Evolutionary conservation across 2,329 filamentous ascomycete species (phyloP).

Genomic region (Exophiala xenobiotica): DNA sequence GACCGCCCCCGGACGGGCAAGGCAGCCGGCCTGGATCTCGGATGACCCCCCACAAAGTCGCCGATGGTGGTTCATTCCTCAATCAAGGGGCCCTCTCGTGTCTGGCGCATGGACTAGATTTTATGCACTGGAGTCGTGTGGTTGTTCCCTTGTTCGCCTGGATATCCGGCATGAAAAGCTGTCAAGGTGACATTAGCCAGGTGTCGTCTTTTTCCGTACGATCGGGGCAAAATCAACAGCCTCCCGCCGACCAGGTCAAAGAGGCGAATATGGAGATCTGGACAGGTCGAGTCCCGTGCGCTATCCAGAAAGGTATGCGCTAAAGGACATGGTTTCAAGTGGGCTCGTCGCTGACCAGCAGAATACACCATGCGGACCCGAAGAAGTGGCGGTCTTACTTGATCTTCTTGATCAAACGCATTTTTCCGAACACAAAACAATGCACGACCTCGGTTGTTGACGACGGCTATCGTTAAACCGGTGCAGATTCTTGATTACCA

Average conservation of each 20-base stretch:
- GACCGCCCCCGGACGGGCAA: background rate
- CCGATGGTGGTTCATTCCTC: slow-evolving; percentile 1
- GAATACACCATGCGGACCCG: slow-evolving; percentile 1
- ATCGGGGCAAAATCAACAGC: background rate
- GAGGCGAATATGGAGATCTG: slow-evolving; percentile 6
- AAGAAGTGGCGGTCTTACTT: slow-evolving; percentile 1
- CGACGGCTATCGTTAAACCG: no score
- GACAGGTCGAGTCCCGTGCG: slow-evolving; percentile 1
- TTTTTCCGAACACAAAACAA: background rate
- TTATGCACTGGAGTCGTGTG: background rate
- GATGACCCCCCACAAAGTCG: background rate
- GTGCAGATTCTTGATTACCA: no score
- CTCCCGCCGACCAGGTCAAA: background rate
- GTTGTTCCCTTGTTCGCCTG: background rate
- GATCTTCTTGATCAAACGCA: background rate
- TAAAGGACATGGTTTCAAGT: background rate
- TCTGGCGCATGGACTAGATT: background rate
- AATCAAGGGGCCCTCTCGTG: background rate
- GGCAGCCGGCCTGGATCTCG: background rate
- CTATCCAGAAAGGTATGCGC: slow-evolving; percentile 2
- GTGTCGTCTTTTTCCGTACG: background rate
- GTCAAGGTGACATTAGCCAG: background rate
- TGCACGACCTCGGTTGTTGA: background rate
- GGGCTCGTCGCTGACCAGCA: background rate
- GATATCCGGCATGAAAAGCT: background rate